Evolutionary conservation across 441 rosid genomes (phyloP), one percentile per base, ranked within the genome.

Genomic region (Populus trichocarpa): DNA sequence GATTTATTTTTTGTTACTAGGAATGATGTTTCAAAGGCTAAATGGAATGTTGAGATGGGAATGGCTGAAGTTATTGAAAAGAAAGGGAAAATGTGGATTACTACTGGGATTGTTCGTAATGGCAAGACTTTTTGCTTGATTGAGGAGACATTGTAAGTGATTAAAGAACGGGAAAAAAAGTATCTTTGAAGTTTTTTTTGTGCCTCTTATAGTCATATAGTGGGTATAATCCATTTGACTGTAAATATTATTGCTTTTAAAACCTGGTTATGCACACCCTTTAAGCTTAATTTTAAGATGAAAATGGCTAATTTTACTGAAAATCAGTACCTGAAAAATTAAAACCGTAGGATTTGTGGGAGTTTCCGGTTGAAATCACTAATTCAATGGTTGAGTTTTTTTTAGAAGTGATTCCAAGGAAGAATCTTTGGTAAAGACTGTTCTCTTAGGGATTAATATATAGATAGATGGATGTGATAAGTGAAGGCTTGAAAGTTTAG

Each of bases 81-180:
- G 88, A 91, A 89, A 71, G 97, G 98, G 5, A 91, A 90, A 83
- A 81, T 92, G 84, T 93, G 98, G 98, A 89, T 89, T 16, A 89
- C 97, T 3, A 90, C 92, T 7, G 97, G 97, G 84, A 78, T 96
- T 72, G 79, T 85, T 67, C 86, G 91, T 16, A 61, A 71, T 1
- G 90, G 91, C 32, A 91, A 89, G 68, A 83, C 87, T n/a, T 89
- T 80, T 75, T 92, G 93, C 82, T 82, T 80, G 66, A 78, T 89
- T 40, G 97, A 95, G 83, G 99, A 93, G 80, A 88, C 91, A 67
- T 38, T 93, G 96, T 95, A 86, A 20, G 91, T 53, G 61, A 53
- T 53, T 5, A 53, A 53, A 53, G n/a, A 53, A 53, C 13, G 61
- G 22, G 61, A 6, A 50, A 50, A 50, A 50, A 50, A 1, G 61